A percentile compares a stretch with the other conserved stretches of the same genome.
Conservation (phyloP, 2,329 filamentous ascomycete species). For the Pestalotiopsis sp. region DNA sequence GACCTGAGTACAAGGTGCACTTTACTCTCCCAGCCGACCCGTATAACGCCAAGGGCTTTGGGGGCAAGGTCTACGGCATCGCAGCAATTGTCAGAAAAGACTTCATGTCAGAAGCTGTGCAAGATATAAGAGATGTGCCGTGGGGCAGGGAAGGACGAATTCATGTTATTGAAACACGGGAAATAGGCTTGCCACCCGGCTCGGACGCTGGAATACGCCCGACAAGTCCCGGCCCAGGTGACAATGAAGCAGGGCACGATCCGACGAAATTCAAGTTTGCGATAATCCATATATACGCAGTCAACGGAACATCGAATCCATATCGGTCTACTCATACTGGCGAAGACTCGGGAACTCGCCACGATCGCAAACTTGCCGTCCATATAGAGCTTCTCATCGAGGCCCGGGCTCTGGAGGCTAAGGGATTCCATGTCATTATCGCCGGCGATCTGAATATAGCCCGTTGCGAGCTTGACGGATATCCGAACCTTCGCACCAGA, state of each 20-base stretch:
- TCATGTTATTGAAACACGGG: slow-evolving; percentile 42
- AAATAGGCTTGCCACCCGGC: slow-evolving; percentile 8
- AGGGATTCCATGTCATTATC: slow-evolving; percentile 47
- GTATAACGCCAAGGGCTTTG: slow-evolving; percentile 51
- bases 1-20: slow-evolving; percentile 42
- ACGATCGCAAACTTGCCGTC: slow-evolving; percentile 52
- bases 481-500: slow-evolving; percentile 46
- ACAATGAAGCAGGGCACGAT: neutral
- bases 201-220: neutral
- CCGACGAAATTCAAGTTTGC: slow-evolving; percentile 33
- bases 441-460: slow-evolving; percentile 58
- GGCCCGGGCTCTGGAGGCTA: slow-evolving; percentile 39
- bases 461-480: slow-evolving; percentile 31
- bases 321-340: slow-evolving; percentile 49
- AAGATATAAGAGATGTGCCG: slow-evolving; percentile 38
- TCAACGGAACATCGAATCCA: slow-evolving; percentile 51
- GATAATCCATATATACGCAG: slow-evolving; percentile 55
- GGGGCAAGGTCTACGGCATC: slow-evolving; percentile 54
- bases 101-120: slow-evolving; percentile 32
- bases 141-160: slow-evolving; percentile 58
- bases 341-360: slow-evolving; percentile 43
- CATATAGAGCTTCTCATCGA: slow-evolving; percentile 48
- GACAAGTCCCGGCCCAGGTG: neutral
- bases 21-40: slow-evolving; percentile 51
- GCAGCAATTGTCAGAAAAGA: slow-evolving; percentile 50